Conservation (phyloP, 805 yeast species). For the Pichia rugopelliculosa region DNA sequence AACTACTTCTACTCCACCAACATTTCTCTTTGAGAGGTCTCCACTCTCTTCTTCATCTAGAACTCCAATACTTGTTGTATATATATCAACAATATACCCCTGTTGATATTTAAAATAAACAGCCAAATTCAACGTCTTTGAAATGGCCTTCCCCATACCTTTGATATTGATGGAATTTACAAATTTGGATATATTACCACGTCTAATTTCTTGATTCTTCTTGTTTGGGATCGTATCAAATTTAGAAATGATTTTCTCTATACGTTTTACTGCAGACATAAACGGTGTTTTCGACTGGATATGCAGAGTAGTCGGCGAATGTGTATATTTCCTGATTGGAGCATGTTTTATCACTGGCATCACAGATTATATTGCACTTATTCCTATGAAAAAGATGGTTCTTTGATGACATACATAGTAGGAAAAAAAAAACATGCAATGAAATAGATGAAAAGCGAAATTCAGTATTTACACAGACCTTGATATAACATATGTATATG, state of each 20-base stretch:
- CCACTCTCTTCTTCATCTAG: slow-evolving; percentile 50
- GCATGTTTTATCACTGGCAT: slow-evolving; percentile 40
- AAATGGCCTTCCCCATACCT: slow-evolving; percentile 75
- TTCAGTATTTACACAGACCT: too few species aligned
- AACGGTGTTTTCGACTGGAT: slow-evolving; percentile 65
- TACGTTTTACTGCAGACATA: slow-evolving; percentile 62
- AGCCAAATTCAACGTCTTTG: slow-evolving; percentile 55
- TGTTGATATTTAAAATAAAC: slow-evolving; percentile 47
- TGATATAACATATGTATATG: too few species aligned
- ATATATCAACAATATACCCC: slow-evolving; percentile 47
- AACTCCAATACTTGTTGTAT: slow-evolving; percentile 60
- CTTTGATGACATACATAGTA: too few species aligned
- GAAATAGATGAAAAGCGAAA: too few species aligned
- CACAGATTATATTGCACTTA: too few species aligned
- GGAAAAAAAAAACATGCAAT: too few species aligned
- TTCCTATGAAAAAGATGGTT: too few species aligned
- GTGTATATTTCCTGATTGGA: slow-evolving; percentile 38
- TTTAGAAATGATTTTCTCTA: slow-evolving; percentile 40
- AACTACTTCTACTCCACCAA: slow-evolving; percentile 40
- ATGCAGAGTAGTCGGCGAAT: slow-evolving; percentile 42
- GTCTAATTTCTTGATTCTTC: slow-evolving; percentile 26
- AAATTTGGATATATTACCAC: slow-evolving; percentile 11
- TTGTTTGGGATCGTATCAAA: slow-evolving; percentile 34
- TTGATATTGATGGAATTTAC: slow-evolving; percentile 42
- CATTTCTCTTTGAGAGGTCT: slow-evolving; percentile 35